These are phyloP conservation scores for Lachnellula suecica DNA, from an alignment of 2,329 filamentous ascomycete species.

Conservation along the genomic window DNA sequence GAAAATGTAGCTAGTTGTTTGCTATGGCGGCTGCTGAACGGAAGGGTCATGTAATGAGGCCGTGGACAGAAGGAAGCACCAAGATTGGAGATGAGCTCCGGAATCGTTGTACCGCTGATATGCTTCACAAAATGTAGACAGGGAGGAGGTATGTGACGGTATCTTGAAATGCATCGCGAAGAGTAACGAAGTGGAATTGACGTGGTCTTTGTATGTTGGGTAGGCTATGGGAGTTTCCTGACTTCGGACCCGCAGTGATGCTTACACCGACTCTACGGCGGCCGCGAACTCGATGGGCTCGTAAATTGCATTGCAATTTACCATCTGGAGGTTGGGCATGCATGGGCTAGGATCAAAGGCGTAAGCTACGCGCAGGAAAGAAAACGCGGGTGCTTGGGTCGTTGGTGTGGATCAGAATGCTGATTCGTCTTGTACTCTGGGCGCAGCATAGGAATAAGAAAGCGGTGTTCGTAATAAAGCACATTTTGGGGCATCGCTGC, in stretches of 20 bases:
- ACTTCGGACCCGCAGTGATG: conserved; percentile 12
- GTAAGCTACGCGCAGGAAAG: too few relatives aligned
- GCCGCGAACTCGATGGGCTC: background rate
- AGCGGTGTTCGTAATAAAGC: too few relatives aligned
- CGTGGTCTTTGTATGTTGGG: conserved; percentile 9
- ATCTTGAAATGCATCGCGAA: conserved; percentile 8
- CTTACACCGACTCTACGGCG: conserved; percentile 13
- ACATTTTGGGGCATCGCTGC: too few relatives aligned
- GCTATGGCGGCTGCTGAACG: too few relatives aligned
- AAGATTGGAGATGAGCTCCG: too few relatives aligned
- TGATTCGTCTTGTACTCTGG: too few relatives aligned
- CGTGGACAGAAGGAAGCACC: too few relatives aligned
- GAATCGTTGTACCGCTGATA: background rate
- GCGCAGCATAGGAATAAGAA: too few relatives aligned
- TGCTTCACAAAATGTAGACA: background rate
- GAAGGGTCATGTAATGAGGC: too few relatives aligned
- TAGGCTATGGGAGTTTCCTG: background rate
- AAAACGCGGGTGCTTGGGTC: too few relatives aligned
- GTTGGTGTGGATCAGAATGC: too few relatives aligned
- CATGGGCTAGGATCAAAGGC: background rate
- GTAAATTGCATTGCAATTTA: background rate
- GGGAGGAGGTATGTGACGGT: background rate
- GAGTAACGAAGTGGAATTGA: conserved; percentile 9
- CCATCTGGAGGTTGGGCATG: background rate
- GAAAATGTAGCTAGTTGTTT: too few relatives aligned